Conservation (phyloP, 306 rosid genomes). For the Dicorynia guianensis region DNA sequence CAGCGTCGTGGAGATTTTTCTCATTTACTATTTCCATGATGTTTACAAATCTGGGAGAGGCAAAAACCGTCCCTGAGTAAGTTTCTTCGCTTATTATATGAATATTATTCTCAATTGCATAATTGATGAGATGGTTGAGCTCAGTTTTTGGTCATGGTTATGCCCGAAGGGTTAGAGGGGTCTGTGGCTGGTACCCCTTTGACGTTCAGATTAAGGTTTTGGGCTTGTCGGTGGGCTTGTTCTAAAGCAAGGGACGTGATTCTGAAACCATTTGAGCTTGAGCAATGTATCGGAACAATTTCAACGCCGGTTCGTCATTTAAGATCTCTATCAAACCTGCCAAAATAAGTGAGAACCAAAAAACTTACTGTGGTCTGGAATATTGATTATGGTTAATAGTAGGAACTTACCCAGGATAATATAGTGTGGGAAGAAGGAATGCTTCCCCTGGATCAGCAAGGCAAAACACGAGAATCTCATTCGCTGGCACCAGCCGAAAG, state of each 20-base stretch:
- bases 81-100: constrained; percentile 66
- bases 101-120: constrained; percentile 47
- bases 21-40: constrained; percentile 50
- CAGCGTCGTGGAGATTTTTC: not conserved
- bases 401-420: constrained; percentile 83
- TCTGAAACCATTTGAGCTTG: constrained; percentile 76
- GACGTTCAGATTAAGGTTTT: constrained; percentile 53
- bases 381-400: constrained; percentile 33
- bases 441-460: constrained; percentile 86
- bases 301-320: constrained; percentile 82
- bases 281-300: constrained; percentile 78
- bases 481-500: constrained; percentile 90
- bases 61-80: constrained; percentile 58
- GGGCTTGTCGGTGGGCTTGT: constrained; percentile 64
- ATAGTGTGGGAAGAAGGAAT: constrained; percentile 85
- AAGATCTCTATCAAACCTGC: constrained; percentile 84
- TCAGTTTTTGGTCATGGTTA: constrained; percentile 45
- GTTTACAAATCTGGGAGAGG: constrained; percentile 58
- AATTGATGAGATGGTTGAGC: constrained; percentile 55
- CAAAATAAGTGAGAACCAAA: not conserved
- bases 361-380: not conserved
- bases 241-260: constrained; percentile 66
- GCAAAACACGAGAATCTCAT: constrained; percentile 88
- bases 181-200: constrained; percentile 80
- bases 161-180: constrained; percentile 69